These are phyloP conservation scores for Rugonectria rugulosa DNA, from an alignment of 2,329 filamentous ascomycete species.

Conservation along the genomic window DNA sequence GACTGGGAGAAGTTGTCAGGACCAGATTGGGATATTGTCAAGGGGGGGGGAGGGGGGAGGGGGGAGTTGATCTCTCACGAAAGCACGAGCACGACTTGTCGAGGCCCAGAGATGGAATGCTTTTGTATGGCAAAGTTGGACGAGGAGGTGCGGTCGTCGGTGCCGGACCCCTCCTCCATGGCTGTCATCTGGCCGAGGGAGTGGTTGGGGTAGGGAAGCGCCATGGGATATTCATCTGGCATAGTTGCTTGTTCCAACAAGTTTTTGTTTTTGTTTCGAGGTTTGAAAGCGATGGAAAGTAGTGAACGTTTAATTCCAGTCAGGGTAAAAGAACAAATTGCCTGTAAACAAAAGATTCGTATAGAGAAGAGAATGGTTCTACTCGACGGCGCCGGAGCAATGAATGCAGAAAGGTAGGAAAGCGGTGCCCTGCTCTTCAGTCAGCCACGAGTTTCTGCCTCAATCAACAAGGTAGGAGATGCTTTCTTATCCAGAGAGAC, in stretches of 20 bases:
- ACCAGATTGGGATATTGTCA: neutral
- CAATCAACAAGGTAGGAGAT: too few relatives aligned
- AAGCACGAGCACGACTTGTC: constrained; percentile 44
- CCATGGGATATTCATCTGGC: constrained; percentile 39
- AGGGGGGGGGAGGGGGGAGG: neutral
- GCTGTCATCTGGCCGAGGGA: constrained; percentile 42
- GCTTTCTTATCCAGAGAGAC: too few relatives aligned
- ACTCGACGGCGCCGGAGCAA: too few relatives aligned
- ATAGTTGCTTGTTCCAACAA: constrained; percentile 26
- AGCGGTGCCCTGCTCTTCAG: neutral
- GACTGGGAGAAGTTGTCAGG: constrained; percentile 45
- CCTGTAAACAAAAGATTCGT: too few relatives aligned
- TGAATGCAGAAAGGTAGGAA: too few relatives aligned
- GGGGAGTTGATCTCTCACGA: constrained; percentile 45
- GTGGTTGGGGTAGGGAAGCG: constrained; percentile 45
- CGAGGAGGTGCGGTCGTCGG: constrained; percentile 1
- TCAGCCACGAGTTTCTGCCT: neutral
- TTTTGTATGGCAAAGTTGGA: constrained; percentile 30
- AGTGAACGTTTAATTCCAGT: too few relatives aligned
- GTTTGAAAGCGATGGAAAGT: neutral
- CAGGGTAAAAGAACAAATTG: too few relatives aligned
- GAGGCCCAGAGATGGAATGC: constrained; percentile 34
- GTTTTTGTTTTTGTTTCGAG: neutral
- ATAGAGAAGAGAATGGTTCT: too few relatives aligned
- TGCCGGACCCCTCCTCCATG: constrained; percentile 19